These are phyloP conservation scores for Geotrichum restrictum DNA, from an alignment of 1,139 yeast species.

Conservation along the genomic window DNA sequence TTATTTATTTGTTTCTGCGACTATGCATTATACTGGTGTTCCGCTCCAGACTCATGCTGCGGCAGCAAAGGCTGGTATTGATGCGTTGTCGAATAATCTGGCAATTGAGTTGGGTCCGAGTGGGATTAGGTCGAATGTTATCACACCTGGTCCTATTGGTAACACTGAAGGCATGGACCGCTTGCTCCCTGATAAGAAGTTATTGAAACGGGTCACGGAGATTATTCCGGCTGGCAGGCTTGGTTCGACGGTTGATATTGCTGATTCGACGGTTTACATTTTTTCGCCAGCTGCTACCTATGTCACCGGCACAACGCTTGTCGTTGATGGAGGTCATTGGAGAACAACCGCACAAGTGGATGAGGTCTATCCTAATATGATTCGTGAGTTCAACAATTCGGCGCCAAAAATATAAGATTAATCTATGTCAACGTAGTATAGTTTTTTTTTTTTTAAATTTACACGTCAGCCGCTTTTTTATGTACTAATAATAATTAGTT, in stretches of 20 bases:
- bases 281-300: slow-evolving; percentile 79
- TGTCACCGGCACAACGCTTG: slow-evolving; percentile 70
- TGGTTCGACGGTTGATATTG: slow-evolving; percentile 76
- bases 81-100: slow-evolving; percentile 72
- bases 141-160: slow-evolving; percentile 84
- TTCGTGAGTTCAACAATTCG: slow-evolving; percentile 7
- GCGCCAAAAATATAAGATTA: slow-evolving; percentile 16
- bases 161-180: slow-evolving; percentile 78
- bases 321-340: slow-evolving; percentile 93
- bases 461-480: too few relatives aligned
- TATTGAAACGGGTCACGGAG: slow-evolving; percentile 41
- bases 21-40: slow-evolving; percentile 80
- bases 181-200: slow-evolving; percentile 43
- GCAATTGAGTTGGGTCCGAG: slow-evolving; percentile 88
- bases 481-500: too few relatives aligned
- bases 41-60: slow-evolving; percentile 85
- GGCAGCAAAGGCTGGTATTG: slow-evolving; percentile 93
- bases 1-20: slow-evolving; percentile 77
- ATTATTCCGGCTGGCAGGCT: slow-evolving; percentile 71
- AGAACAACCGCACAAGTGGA: slow-evolving; percentile 44
- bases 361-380: slow-evolving; percentile 22
- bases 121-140: slow-evolving; percentile 73
- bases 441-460: neutral
- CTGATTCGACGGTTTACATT: slow-evolving; percentile 79
- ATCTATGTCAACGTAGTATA: too few relatives aligned